Conservation (phyloP, 257 asterid species). For the Jacaranda mimosifolia region DNA sequence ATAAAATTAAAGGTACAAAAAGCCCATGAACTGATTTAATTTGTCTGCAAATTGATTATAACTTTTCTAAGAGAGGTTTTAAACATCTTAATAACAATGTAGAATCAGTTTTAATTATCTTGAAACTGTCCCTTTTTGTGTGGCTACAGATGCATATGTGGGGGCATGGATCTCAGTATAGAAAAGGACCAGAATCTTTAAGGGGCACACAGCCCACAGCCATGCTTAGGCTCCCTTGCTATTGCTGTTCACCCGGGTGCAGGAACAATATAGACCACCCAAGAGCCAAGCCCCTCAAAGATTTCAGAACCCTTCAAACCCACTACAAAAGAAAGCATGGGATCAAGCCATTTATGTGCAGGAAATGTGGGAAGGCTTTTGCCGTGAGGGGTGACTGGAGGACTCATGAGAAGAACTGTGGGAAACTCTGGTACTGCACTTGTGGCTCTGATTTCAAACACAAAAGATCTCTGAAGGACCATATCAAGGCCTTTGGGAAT, state of each 20-base stretch:
- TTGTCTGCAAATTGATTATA: not conserved
- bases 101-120: too few species aligned
- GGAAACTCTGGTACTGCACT: constrained; percentile 57
- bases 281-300: constrained; percentile 53
- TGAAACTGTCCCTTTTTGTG: too few species aligned
- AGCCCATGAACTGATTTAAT: not conserved
- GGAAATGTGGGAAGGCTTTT: constrained; percentile 41
- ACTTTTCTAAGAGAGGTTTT: not conserved
- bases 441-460: constrained; percentile 62
- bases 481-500: constrained; percentile 51
- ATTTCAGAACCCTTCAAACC: constrained; percentile 57
- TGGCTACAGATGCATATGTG: constrained; percentile 62
- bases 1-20: not conserved
- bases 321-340: constrained; percentile 61
- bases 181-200: constrained; percentile 58
- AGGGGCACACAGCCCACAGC: constrained; percentile 59
- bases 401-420: constrained; percentile 61
- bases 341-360: constrained; percentile 44
- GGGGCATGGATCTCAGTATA: constrained; percentile 64
- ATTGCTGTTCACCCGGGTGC: constrained; percentile 55
- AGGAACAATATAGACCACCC: constrained; percentile 61
- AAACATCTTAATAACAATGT: too few species aligned
- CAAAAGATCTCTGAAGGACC: constrained; percentile 57
- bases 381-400: constrained; percentile 61
- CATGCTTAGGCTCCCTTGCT: constrained; percentile 59